Base-by-base conservation (phyloP, 2,329 filamentous ascomycete species). In the Mycosphaerella arachidis region DNA sequence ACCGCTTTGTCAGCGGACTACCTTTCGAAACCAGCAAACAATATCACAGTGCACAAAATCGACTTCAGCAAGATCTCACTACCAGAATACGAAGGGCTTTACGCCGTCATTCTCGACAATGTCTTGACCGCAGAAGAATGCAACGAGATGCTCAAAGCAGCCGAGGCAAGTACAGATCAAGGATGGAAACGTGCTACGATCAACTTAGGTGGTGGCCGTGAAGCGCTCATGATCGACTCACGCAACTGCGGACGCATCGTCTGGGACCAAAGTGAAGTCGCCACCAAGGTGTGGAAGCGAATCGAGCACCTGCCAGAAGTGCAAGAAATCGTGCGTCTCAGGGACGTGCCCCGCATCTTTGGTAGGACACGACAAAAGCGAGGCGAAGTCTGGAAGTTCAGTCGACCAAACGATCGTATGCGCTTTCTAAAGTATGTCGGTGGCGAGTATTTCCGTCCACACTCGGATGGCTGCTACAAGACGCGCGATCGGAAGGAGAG, bases 211-310 rank as follows among this genome's bases (percentile, higher is more conserved):
- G 73, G 73, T 4, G 88, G 88, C 3, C 76, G 72, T 58, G 86
- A 93, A 73, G 73, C 78, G 2, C 72, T 86, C 46, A 75, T 80
- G 4, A 77, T 81, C 1, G 80, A 84, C 8, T 84, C 84, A 53
- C 81, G 90, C 16, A 86, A 89, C 62, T 87, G 87, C 67, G 87
- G 87, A n/a, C 82, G 90, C 3, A 90, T 93, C 64, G 87, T 94
- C 66, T 90, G 86, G 83, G 89, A 94, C 69, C 75, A 82, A 13
- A 77, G 80, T 53, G 82, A 83, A 1, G 65, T 93, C 1, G 86
- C 84, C 0, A 79, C 83, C 27, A 82, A 84, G 24, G 67, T 94
- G 0, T 87, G 88, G 81, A 77, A 75, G 45, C 81, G 90, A 9
- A 72, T 84, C 13, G 71, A 74, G 59, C 75, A 74, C 5, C 66